phyloP scores from a whole-genome alignment of 768 basidiomycete species.

The Mrakia blollopis region DNA sequence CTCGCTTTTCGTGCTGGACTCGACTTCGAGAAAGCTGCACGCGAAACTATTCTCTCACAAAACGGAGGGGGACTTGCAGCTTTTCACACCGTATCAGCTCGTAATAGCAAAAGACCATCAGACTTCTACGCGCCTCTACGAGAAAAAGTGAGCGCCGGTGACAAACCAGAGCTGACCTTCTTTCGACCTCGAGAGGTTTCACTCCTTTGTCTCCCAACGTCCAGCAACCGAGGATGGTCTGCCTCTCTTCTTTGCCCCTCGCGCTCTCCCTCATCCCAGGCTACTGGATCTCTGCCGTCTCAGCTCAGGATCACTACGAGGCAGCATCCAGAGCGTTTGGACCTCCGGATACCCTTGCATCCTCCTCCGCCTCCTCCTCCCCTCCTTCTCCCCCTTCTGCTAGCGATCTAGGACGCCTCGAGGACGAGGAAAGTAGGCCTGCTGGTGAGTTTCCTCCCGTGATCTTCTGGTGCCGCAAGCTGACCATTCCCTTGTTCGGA shows the following conservation, averaged over 20 bases:
- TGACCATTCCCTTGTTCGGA: neutral
- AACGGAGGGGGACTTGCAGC: no score
- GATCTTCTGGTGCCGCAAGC: neutral
- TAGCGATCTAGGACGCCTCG: neutral
- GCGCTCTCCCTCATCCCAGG: constrained; percentile 1
- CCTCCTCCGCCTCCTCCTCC: neutral
- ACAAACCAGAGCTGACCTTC: neutral
- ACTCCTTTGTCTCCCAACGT: neutral
- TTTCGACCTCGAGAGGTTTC: neutral
- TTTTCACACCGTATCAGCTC: no score
- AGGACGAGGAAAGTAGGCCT: neutral
- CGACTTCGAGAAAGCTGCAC: no score
- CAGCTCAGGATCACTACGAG: neutral
- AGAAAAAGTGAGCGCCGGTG: neutral
- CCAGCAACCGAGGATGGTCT: neutral
- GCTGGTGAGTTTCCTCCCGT: neutral
- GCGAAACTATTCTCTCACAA: no score
- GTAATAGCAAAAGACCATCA: no score
- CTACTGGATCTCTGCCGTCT: neutral
- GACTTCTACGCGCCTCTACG: no score
- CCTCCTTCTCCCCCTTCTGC: neutral
- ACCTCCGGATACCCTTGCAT: neutral
- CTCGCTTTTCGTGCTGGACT: no score
- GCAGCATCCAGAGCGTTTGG: neutral
- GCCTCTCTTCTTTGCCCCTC: neutral